Evolutionary conservation across 2,329 filamentous ascomycete species (phyloP).

Genomic region (Paecilomyces variotii): DNA sequence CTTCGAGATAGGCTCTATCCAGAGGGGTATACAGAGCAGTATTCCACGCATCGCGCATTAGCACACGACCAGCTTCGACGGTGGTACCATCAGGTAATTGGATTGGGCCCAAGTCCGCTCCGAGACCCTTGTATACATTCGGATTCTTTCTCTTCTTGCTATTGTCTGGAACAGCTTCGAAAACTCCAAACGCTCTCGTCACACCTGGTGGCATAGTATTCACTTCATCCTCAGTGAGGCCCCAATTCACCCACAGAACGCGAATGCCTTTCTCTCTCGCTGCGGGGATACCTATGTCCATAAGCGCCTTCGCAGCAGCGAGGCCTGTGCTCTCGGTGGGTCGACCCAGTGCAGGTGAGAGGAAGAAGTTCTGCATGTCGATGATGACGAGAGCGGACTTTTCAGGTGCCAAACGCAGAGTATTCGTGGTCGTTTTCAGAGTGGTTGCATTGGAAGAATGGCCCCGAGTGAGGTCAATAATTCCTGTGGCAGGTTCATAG

Average conservation of each 20-base stretch:
- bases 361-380: constrained; percentile 49
- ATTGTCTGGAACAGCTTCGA: constrained; percentile 20
- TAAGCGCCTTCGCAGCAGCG: constrained; percentile 33
- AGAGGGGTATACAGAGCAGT: constrained; percentile 44
- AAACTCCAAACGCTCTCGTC: constrained; percentile 40
- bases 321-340: constrained; percentile 36
- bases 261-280: constrained; percentile 44
- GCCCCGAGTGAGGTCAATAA: not conserved
- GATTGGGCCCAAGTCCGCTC: constrained; percentile 40
- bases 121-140: constrained; percentile 34
- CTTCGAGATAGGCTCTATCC: constrained; percentile 27
- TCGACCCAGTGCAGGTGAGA: constrained; percentile 36
- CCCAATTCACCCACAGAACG: constrained; percentile 52
- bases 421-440: constrained; percentile 16
- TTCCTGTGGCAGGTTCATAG: not conserved
- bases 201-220: constrained; percentile 43
- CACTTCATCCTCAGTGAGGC: constrained; percentile 46
- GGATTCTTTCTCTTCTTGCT: constrained; percentile 12
- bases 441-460: not conserved
- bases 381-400: constrained; percentile 44
- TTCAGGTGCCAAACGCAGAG: constrained; percentile 32
- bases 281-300: constrained; percentile 38
- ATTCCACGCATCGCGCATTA: constrained; percentile 52
- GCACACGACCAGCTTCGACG: constrained; percentile 26
- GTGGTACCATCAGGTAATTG: constrained; percentile 15